phyloP scores from a whole-genome alignment of 495 filamentous ascomycete genomes.

The Bacidia gigantensis region DNA sequence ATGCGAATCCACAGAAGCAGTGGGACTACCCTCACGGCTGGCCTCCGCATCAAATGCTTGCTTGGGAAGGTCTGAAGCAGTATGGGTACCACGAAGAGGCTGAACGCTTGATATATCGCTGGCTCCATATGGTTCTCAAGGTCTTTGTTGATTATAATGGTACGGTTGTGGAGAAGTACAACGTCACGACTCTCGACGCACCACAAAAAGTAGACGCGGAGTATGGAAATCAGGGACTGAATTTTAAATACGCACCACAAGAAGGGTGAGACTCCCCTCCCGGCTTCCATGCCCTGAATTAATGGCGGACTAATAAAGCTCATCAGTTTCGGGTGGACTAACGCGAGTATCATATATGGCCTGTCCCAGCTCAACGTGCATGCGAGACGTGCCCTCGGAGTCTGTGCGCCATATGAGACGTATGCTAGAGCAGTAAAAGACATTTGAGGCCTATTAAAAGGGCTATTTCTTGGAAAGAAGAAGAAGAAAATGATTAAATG shows the following conservation, averaged over 20 bases:
- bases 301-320: conserved; percentile 23
- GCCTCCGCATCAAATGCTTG: conserved; percentile 97
- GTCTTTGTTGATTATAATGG: conserved; percentile 96
- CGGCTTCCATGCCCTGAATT: too few species aligned
- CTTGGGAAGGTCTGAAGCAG: conserved; percentile 79
- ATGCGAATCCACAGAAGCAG: conserved; percentile 83
- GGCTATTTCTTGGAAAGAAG: background rate
- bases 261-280: conserved; percentile 98
- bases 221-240: conserved; percentile 89
- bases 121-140: conserved; percentile 95
- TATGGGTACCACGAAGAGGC: conserved; percentile 87
- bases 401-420: conserved; percentile 67
- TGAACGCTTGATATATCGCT: conserved; percentile 79
- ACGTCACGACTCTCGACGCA: conserved; percentile 78
- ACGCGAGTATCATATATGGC: conserved; percentile 88
- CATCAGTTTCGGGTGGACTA: conserved; percentile 91
- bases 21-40: conserved; percentile 98
- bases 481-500: background rate
- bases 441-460: background rate
- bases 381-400: conserved; percentile 71
- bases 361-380: conserved; percentile 71
- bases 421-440: conserved; percentile 21
- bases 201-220: conserved; percentile 90
- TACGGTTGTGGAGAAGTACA: conserved; percentile 96
- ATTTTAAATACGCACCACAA: conserved; percentile 85